Evolutionary conservation across 2,329 filamentous ascomycete species (phyloP), one percentile per base, ranked within the genome.

Genomic region (Fusarium aywerte): DNA sequence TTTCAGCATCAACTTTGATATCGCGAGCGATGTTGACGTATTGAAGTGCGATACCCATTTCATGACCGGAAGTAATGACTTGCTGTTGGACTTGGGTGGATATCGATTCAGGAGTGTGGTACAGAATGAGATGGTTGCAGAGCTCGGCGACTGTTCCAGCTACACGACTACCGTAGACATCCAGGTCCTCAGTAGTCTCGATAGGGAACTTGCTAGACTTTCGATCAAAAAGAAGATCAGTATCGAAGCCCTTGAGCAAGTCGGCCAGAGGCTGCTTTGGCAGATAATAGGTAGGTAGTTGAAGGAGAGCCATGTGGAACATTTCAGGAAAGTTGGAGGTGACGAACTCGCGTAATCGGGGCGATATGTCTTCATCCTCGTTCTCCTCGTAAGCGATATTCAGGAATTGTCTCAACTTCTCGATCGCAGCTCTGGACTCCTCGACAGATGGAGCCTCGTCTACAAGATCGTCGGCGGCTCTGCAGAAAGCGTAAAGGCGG

Each of bases 21-120:
- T 93, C 91, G 21, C 91, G 87, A 4, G 90, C 88, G 62, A 93
- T 92, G 72, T 93, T 93, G 70, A 92, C 86, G 69, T 90, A 92
- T 72, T 93, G 90, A n/a, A 93, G 79, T 2, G 90, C 90, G 32
- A 90, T 84, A 0, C 91, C 91, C 90, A 92, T 92, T 27, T 83
- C 80, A 20, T 82, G 81, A 2, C 89, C 89, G 1, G 88, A 85
- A 16, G 79, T 72, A 15, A 89, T 79, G 7, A 91, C 80, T 12
- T 63, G 51, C 1, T 52, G 39, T 1, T 63, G 59, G 1, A 51
- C 39, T 1, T 64, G 44, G 1, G 32, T 15, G 0, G 60, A 39
- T 3, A 63, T 7, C 2, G 18, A 1, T 15, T 75, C 63, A 45
- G 79, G 32, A 69, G 78, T 82, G 70, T 92, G 86, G 61, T 85